Evolutionary conservation across 148 eudicot genomes (phyloP).

Genomic region (Rhododendron kiyosumense): DNA sequence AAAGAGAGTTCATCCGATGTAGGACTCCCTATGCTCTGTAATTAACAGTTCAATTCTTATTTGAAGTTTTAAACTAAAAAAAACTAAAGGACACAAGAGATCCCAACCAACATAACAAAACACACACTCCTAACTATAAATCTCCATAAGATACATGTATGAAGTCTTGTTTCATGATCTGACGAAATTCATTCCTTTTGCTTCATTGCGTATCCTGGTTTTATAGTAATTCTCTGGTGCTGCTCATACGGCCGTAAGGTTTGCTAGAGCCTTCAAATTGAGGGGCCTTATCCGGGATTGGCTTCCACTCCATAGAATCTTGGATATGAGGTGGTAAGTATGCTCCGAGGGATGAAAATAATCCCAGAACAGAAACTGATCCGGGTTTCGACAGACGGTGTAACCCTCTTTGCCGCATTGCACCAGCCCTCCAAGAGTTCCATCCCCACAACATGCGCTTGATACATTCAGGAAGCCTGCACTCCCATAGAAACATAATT

Average conservation of each 20-base stretch:
- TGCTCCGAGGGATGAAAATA: conserved; percentile 56
- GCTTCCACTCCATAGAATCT: conserved; percentile 40
- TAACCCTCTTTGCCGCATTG: conserved; percentile 54
- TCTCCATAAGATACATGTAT: not conserved
- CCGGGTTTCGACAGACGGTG: conserved; percentile 38
- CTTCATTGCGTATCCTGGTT: not conserved
- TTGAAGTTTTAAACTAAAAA: too few species aligned
- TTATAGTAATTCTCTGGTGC: not conserved
- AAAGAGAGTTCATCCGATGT: too few species aligned
- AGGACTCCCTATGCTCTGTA: too few species aligned
- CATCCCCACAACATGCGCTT: conserved; percentile 57
- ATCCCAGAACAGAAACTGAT: conserved; percentile 54
- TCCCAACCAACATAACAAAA: not conserved
- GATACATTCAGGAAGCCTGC: conserved; percentile 41
- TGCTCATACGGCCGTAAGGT: not conserved
- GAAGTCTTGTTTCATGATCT: not conserved
- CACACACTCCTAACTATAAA: not conserved
- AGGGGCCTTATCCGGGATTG: conserved; percentile 30
- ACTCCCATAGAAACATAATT: not conserved
- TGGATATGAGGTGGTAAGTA: conserved; percentile 43
- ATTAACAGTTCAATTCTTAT: too few species aligned
- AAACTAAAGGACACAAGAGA: not conserved
- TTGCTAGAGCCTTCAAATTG: conserved; percentile 43
- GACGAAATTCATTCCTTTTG: not conserved
- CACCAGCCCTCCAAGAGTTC: conserved; percentile 46